Percentiles rank a stretch among this genome's conserved stretches.
phyloP scores from a whole-genome alignment of 768 basidiomycete genomes.

The Kwoniella bestiolae region DNA sequence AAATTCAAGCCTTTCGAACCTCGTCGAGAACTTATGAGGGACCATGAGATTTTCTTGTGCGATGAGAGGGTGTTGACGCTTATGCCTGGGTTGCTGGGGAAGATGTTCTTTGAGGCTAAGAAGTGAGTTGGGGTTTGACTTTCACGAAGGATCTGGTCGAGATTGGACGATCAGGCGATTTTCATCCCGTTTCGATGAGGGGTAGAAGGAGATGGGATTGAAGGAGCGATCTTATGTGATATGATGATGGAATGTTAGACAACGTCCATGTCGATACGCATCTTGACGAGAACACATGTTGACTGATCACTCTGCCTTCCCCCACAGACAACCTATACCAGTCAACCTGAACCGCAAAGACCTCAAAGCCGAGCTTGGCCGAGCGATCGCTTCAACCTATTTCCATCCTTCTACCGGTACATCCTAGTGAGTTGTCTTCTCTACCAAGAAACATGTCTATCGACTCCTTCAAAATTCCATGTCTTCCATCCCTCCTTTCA shows the following conservation, averaged over 20 bases:
- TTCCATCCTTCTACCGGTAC: constrained; percentile 95
- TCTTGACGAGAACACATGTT: not conserved
- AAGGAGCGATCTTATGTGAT: too few species aligned
- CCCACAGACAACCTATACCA: constrained; percentile 84
- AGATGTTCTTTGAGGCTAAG: constrained; percentile 90
- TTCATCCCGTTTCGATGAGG: too few species aligned
- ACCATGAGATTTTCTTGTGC: constrained; percentile 89
- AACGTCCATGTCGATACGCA: too few species aligned
- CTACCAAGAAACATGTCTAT: not conserved
- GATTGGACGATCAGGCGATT: too few species aligned
- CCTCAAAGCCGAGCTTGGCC: constrained; percentile 88
- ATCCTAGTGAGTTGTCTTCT: constrained; percentile 69
- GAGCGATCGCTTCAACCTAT: constrained; percentile 90
- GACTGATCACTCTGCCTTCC: not conserved
- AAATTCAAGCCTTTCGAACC: constrained; percentile 70
- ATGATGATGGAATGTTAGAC: too few species aligned
- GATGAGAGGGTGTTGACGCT: constrained; percentile 88
- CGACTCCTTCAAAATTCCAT: not conserved
- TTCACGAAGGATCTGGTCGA: too few species aligned
- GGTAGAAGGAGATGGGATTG: too few species aligned
- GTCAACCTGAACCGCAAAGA: constrained; percentile 87
- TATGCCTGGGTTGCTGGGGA: constrained; percentile 82
- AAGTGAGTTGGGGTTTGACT: constrained; percentile 67
- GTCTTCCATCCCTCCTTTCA: not conserved
- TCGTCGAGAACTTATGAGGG: constrained; percentile 76